phyloP scores from a whole-genome alignment of 495 filamentous ascomycete species.

The Xylaria longipes region DNA sequence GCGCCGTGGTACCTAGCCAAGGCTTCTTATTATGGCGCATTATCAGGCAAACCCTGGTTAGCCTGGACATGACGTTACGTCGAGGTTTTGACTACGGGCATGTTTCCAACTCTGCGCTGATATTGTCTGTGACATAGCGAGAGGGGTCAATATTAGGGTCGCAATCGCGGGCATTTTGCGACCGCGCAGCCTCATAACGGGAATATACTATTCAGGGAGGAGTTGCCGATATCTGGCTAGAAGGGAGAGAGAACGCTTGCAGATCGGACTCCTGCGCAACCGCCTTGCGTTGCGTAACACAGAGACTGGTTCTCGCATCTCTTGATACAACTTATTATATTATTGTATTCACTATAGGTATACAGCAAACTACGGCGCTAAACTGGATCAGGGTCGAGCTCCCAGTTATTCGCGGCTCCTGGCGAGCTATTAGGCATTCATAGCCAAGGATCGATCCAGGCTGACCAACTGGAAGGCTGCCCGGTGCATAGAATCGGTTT shows the following conservation, averaged over 20 bases:
- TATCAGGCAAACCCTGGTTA: constrained; percentile 15
- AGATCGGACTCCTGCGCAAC: constrained; percentile 39
- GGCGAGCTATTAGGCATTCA: constrained; percentile 34
- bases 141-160: constrained; percentile 12
- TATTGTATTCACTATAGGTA: neutral
- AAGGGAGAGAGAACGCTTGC: constrained; percentile 34
- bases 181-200: constrained; percentile 32
- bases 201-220: constrained; percentile 38
- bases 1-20: constrained; percentile 16
- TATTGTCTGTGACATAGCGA: constrained; percentile 19
- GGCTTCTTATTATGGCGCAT: constrained; percentile 21
- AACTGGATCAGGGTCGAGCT: constrained; percentile 37
- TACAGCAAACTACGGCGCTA: constrained; percentile 31
- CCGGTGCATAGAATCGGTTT: constrained; percentile 43
- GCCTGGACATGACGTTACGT: constrained; percentile 27
- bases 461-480: constrained; percentile 49
- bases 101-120: constrained; percentile 21
- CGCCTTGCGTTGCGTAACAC: constrained; percentile 42
- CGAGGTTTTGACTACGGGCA: constrained; percentile 17
- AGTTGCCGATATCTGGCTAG: constrained; percentile 37
- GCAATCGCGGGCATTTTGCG: constrained; percentile 27
- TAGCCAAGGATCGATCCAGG: constrained; percentile 41
- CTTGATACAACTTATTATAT: neutral
- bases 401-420: constrained; percentile 37
- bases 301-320: constrained; percentile 30